Conservation (phyloP, 176 grass and related monocot species). For the Ensete ventricosum region DNA sequence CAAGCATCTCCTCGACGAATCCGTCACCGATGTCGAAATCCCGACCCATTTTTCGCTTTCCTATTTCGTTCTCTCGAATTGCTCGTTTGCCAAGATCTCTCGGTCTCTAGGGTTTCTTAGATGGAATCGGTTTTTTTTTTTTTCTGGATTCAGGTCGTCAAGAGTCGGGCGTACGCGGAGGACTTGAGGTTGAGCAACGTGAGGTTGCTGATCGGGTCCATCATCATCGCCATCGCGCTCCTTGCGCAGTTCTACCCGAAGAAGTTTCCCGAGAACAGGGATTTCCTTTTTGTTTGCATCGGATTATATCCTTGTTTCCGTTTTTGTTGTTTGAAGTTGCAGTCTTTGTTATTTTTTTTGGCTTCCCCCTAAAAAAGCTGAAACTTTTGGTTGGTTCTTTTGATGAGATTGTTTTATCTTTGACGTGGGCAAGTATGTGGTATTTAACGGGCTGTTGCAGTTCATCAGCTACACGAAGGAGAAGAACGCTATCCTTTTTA, state of each 20-base stretch:
- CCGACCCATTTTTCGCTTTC: background rate
- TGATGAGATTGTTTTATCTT: conserved; percentile 15
- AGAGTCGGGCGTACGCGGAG: conserved; percentile 67
- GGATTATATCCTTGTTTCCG: conserved; percentile 63
- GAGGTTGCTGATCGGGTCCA: conserved; percentile 57
- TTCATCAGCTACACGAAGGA: conserved; percentile 94
- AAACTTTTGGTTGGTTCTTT: background rate
- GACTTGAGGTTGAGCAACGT: conserved; percentile 72
- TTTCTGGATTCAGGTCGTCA: conserved; percentile 43
- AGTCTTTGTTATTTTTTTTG: background rate
- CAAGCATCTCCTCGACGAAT: conserved; percentile 78
- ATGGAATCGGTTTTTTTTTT: background rate
- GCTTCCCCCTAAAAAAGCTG: conserved; percentile 17
- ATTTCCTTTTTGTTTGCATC: conserved; percentile 78
- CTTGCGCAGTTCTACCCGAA: conserved; percentile 93
- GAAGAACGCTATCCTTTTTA: conserved; percentile 88
- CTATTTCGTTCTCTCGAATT: background rate
- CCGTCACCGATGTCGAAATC: conserved; percentile 47
- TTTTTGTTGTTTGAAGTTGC: conserved; percentile 6
- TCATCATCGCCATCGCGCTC: conserved; percentile 72
- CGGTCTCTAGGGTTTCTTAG: background rate
- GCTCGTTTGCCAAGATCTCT: no score
- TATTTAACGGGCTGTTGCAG: conserved; percentile 59
- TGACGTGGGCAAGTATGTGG: conserved; percentile 50
- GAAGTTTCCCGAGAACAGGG: conserved; percentile 91